Evolutionary conservation across 495 filamentous ascomycete genomes (phyloP).

Genomic region (Hypoxylon rickii): DNA sequence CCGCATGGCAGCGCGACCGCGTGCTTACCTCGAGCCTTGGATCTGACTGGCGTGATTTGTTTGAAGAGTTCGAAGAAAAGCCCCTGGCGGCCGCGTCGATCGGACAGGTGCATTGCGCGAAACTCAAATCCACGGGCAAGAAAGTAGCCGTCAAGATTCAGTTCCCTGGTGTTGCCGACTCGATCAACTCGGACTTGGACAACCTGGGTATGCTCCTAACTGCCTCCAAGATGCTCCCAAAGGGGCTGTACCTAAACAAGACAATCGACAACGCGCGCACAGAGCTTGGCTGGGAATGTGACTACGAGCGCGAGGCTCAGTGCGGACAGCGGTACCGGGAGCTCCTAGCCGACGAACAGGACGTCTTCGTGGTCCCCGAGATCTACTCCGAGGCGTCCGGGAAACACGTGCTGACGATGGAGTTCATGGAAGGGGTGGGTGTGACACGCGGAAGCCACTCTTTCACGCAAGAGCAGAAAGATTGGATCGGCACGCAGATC

Average conservation of each 20-base stretch:
- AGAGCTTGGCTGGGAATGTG: constrained; percentile 96
- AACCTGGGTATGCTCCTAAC: constrained; percentile 90
- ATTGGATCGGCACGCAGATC: constrained; percentile 94
- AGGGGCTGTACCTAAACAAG: constrained; percentile 91
- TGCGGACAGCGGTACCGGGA: constrained; percentile 73
- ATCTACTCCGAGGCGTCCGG: constrained; percentile 81
- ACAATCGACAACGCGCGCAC: constrained; percentile 96
- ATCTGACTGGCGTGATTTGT: constrained; percentile 81
- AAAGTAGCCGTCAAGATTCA: constrained; percentile 94
- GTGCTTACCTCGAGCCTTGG: constrained; percentile 82
- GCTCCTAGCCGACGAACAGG: constrained; percentile 69
- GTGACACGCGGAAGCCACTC: constrained; percentile 72
- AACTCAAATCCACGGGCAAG: constrained; percentile 72
- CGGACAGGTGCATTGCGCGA: constrained; percentile 90
- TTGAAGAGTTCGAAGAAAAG: constrained; percentile 81
- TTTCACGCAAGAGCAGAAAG: constrained; percentile 78
- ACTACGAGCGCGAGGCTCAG: constrained; percentile 86
- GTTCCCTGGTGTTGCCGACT: constrained; percentile 94
- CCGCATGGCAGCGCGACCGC: constrained; percentile 82
- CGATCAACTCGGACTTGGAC: constrained; percentile 92
- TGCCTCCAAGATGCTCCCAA: constrained; percentile 85
- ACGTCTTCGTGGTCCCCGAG: constrained; percentile 77
- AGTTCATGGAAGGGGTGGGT: constrained; percentile 83
- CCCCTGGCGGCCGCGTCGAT: constrained; percentile 98
- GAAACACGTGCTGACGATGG: constrained; percentile 88